phyloP scores from a whole-genome alignment of 192 early-diverging fungal genomes.

The Lunasporangiospora selenospora region DNA sequence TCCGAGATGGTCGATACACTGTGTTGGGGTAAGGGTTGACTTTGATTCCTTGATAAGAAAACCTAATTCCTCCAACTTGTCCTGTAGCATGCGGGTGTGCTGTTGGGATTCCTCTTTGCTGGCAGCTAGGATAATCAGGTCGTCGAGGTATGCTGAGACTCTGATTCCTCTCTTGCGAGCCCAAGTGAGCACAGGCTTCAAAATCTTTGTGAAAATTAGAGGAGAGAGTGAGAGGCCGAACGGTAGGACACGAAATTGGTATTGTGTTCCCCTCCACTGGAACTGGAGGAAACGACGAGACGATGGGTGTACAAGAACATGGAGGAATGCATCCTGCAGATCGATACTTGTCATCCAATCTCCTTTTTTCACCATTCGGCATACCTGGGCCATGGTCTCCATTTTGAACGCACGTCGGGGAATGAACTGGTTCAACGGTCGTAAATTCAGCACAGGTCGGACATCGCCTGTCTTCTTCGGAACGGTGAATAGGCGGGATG shows the following conservation, averaged over 20 bases:
- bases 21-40: slow-evolving; percentile 19
- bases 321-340: slow-evolving; percentile 37
- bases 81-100: slow-evolving; percentile 4
- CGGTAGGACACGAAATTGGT: slow-evolving; percentile 34
- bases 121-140: slow-evolving; percentile 9
- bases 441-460: slow-evolving; percentile 16
- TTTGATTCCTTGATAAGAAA: slow-evolving; percentile 21
- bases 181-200: slow-evolving; percentile 19
- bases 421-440: slow-evolving; percentile 17
- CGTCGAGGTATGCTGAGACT: slow-evolving; percentile 28
- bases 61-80: slow-evolving; percentile 9
- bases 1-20: slow-evolving; percentile 27
- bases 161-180: slow-evolving; percentile 13
- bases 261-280: slow-evolving; percentile 15
- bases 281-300: slow-evolving; percentile 33
- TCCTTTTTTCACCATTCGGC: slow-evolving; percentile 1
- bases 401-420: slow-evolving; percentile 18
- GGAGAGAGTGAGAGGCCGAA: slow-evolving; percentile 46
- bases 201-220: slow-evolving; percentile 39
- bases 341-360: slow-evolving; percentile 46
- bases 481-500: slow-evolving; percentile 1
- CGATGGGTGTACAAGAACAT: slow-evolving; percentile 19
- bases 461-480: slow-evolving; percentile 16
- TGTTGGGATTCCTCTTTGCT: not conserved
- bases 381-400: slow-evolving; percentile 11